Conservation (phyloP, 257 asterid genomes). For the Thymus quinquecostatus region DNA sequence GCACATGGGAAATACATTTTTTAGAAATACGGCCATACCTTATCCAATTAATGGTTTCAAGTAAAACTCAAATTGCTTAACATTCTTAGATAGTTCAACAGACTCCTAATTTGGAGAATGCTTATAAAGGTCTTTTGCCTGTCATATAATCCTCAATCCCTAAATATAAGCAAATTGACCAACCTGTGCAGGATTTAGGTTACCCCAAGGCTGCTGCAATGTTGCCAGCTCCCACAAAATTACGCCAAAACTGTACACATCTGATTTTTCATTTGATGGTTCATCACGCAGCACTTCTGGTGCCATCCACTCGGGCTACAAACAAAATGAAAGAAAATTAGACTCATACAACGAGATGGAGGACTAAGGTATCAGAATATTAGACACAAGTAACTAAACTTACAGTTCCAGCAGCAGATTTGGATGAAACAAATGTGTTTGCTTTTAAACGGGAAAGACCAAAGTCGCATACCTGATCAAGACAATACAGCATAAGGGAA, state of each 20-base stretch:
- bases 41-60: too few species aligned
- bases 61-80: neutral
- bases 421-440: constrained; percentile 92
- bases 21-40: too few species aligned
- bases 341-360: constrained; percentile 13
- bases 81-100: constrained; percentile 2
- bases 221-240: constrained; percentile 96
- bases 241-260: constrained; percentile 92
- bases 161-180: constrained; percentile 29
- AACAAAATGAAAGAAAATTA: constrained; percentile 28
- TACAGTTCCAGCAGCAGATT: constrained; percentile 99
- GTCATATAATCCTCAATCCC: constrained; percentile 15
- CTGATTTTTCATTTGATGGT: constrained; percentile 96
- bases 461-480: constrained; percentile 89
- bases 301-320: constrained; percentile 99
- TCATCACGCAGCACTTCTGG: constrained; percentile 99
- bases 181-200: constrained; percentile 93
- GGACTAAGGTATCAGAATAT: constrained; percentile 31
- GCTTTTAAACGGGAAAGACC: constrained; percentile 96
- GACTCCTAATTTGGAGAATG: constrained; percentile 15
- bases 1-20: too few species aligned
- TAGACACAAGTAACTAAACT: constrained; percentile 40
- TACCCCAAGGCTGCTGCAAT: constrained; percentile 87
- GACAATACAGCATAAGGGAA: constrained; percentile 34
- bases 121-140: constrained; percentile 6